Base-by-base conservation (phyloP, 2,329 filamentous ascomycete species). In the Ophiocordyceps polyrhachis-furcata region DNA sequence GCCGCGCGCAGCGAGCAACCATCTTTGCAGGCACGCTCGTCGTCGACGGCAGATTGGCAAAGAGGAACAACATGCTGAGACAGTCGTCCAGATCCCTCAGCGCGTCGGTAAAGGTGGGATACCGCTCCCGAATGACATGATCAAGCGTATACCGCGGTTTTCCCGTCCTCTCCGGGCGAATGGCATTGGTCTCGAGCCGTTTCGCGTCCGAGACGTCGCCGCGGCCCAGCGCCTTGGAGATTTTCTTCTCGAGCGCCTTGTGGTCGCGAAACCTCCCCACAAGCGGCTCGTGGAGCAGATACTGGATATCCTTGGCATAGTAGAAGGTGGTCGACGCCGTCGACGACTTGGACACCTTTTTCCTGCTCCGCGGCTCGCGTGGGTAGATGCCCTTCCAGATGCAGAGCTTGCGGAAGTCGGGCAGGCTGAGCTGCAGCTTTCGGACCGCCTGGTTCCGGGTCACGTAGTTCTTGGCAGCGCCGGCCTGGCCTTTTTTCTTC, bases 341-440 rank as follows among this genome's bases (percentile, higher is more conserved):
- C 23, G 87, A 79, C 48, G 84, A 86, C 65, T 93, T 94, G 59
- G 83, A 85, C 40, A 84, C 91, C 75, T 95, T 95, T 71, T 93
- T 95, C 71, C 87, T 89, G 70, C 83, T 94, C 59, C 91, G 79
- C 51, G 91, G 91, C 70, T 98, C 91, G 58, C 91, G 83, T 52
- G 91, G 91, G 66, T 95, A 98, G 62, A 98, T 96, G 56, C 88
- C 91, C 71, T 96, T 96, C 81, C 94, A 98, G 64, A 98, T 98
- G 69, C 91, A 98, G 61, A 98, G 74, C 68, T 93, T 83, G 67
- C 91, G 81, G 68, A 98, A 98, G 67, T 98, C 91, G 53, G 88
- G 87, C 46, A 98, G 77, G 58, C 84, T 94, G 65, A 98, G 83
- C 67, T 98, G 91, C 50, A 98, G 80, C 70, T 96, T 98, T 64